Percentiles rank a stretch among this genome's conserved stretches.
Conservation (phyloP, 805 yeast species). For the Cyberlindnera galapagoensis region DNA sequence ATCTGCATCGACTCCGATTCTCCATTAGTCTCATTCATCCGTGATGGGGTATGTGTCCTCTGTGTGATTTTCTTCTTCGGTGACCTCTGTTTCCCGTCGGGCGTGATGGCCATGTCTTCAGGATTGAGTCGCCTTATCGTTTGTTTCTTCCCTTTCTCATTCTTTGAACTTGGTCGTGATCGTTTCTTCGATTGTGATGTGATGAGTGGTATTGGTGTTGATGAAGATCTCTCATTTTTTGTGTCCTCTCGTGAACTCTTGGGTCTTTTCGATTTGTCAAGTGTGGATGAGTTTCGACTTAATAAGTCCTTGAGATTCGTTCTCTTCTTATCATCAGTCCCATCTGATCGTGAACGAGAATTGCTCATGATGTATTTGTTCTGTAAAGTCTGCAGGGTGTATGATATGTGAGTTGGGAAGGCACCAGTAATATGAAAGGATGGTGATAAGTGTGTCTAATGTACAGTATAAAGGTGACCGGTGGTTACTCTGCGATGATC, state of each 20-base stretch:
- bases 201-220: background rate
- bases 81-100: constrained; percentile 13
- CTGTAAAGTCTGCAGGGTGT: constrained; percentile 9
- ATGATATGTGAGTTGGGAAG: background rate
- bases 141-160: no score
- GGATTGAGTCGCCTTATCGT: constrained; percentile 11
- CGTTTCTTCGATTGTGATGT: background rate
- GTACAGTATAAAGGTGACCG: background rate
- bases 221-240: background rate
- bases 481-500: constrained; percentile 1
- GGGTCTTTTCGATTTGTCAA: no score
- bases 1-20: constrained; percentile 22
- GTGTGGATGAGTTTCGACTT: constrained; percentile 16
- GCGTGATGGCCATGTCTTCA: constrained; percentile 19
- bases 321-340: constrained; percentile 13
- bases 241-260: constrained; percentile 2
- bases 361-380: constrained; percentile 8
- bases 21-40: constrained; percentile 13
- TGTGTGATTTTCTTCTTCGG: constrained; percentile 4
- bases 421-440: background rate
- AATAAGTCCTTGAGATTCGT: constrained; percentile 21
- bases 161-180: constrained; percentile 4
- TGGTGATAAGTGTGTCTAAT: background rate
- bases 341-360: constrained; percentile 9
- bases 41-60: constrained; percentile 1